phyloP scores from a whole-genome alignment of 2,329 filamentous ascomycete genomes.

The Metarhizium humberi region DNA sequence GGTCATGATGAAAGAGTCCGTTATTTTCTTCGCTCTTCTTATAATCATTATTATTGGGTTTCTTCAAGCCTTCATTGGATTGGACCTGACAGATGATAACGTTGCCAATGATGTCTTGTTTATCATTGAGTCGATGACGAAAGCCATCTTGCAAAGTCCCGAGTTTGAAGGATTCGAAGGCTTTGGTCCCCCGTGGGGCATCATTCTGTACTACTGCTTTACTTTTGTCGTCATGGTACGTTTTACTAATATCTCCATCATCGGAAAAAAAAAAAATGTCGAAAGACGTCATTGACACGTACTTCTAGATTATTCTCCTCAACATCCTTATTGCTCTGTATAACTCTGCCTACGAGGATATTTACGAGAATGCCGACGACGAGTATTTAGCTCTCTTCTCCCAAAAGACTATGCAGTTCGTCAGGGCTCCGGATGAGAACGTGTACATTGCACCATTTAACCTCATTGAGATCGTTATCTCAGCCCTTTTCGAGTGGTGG shows the following conservation, averaged over 20 bases:
- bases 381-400: slow-evolving; percentile 91
- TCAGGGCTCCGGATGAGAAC: slow-evolving; percentile 94
- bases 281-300: neutral
- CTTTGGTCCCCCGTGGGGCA: slow-evolving; percentile 86
- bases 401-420: slow-evolving; percentile 93
- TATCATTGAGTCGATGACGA: slow-evolving; percentile 75
- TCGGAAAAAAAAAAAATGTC: neutral
- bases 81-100: slow-evolving; percentile 74
- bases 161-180: slow-evolving; percentile 84
- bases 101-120: slow-evolving; percentile 59
- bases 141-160: slow-evolving; percentile 83
- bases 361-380: slow-evolving; percentile 86
- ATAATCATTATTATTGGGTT: slow-evolving; percentile 78
- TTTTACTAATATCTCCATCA: neutral
- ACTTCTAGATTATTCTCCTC: slow-evolving; percentile 56
- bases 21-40: slow-evolving; percentile 93
- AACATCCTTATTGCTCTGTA: slow-evolving; percentile 97
- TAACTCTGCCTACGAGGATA: slow-evolving; percentile 92
- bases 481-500: slow-evolving; percentile 92
- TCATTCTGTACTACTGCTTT: slow-evolving; percentile 95
- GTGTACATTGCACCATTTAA: slow-evolving; percentile 97
- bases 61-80: slow-evolving; percentile 85
- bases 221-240: slow-evolving; percentile 92
- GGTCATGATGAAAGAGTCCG: slow-evolving; percentile 85
- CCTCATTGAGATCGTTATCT: slow-evolving; percentile 73